Base-by-base conservation (phyloP, 2,329 filamentous ascomycete species). In the Trichoderma atroviride region DNA sequence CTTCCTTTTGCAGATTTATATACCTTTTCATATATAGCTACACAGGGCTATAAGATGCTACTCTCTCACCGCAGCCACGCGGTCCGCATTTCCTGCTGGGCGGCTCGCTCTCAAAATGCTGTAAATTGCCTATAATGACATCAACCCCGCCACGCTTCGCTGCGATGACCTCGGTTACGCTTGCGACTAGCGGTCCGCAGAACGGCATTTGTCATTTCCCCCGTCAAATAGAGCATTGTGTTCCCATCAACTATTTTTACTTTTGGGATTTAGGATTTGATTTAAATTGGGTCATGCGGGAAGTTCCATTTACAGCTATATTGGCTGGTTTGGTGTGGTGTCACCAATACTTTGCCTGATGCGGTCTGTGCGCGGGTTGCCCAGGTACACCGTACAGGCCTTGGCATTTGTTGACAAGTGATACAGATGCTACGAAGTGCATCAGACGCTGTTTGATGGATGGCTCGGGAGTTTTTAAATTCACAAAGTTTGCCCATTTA, bases 121-220 rank as follows among this genome's bases (percentile, higher is more conserved):
- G 7, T 5, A 52, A 62, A 60, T 68, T 60, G 43, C 57, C 43
- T 60, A 22, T 60, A 24, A 61, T 69, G 67, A 57, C 58, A 55
- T 63, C 59, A 63, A 68, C 64, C 64, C 64, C 64, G 64, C 64
- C 56, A 47, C 52, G 52, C 47, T 53, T 65, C 35, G 43, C 27
- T 14, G 62, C 31, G 52, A 57, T 47, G 62, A 65, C 62, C 62
- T 65, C 62, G 62, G 62, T 57, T 56, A 65, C 5, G 33, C 10
- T 43, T 43, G 33, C 43, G 14, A 31, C 52, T 27, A 31, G 52
- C 52, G 52, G 52, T 55, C 52, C 52, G 52, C 22, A 24, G 24
- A 7, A 7, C 33, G 40, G 62, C 62, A 65, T 65, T 65, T 65
- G 62, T 65, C 62, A 65, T 57, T 37, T 52, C 16, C 19, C 22